Evolutionary conservation across 192 early-diverging fungal species (phyloP).

Genomic region (Mortierella antarctica): DNA sequence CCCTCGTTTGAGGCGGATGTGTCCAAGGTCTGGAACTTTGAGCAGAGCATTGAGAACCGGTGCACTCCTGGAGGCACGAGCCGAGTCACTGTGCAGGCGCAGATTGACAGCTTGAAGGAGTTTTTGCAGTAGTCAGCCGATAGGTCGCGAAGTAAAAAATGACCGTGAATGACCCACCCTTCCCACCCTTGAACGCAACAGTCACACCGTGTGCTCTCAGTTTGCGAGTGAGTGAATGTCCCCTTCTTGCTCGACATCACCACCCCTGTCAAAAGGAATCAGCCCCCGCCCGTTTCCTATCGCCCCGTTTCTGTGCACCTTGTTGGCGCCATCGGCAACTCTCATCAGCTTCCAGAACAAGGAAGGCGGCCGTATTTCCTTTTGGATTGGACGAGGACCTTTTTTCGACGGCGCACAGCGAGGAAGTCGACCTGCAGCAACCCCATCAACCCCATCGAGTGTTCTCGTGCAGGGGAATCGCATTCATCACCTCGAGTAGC

Average conservation of each 20-base stretch:
- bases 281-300: not conserved
- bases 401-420: too few species aligned
- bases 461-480: too few species aligned
- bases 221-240: too few species aligned
- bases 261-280: not conserved
- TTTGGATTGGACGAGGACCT: too few species aligned
- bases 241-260: too few species aligned
- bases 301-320: not conserved
- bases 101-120: conserved; percentile 82
- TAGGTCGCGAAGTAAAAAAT: not conserved
- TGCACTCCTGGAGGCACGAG: conserved; percentile 91
- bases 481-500: too few species aligned
- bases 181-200: not conserved
- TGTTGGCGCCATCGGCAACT: not conserved
- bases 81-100: conserved; percentile 76
- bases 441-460: too few species aligned
- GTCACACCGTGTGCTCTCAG: too few species aligned
- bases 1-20: conserved; percentile 88
- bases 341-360: not conserved
- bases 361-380: not conserved
- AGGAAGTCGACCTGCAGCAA: too few species aligned
- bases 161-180: not conserved
- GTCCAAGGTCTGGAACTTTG: conserved; percentile 87
- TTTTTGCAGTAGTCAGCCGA: conserved; percentile 17
- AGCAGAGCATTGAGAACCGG: conserved; percentile 90